Conservation (phyloP, 148 eudicot species). For the Camellia japonica region DNA sequence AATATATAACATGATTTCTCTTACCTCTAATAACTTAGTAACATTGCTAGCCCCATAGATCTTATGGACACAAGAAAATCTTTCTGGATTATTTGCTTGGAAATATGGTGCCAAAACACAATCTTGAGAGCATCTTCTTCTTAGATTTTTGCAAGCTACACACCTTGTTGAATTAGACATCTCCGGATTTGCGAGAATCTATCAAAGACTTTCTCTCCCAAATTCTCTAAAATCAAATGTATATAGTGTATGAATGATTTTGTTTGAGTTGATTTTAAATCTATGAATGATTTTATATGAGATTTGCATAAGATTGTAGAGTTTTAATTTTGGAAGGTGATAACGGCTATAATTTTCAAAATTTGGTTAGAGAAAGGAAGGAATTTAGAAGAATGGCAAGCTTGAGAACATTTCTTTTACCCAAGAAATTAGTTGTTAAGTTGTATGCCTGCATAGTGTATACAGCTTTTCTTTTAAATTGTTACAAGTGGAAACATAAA, state of each 20-base stretch:
- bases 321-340: conserved; percentile 14
- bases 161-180: conserved; percentile 45
- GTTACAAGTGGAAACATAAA: too few species aligned
- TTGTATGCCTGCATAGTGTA: too few species aligned
- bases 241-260: conserved; percentile 1
- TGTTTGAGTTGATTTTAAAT: neutral
- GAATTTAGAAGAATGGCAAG: neutral
- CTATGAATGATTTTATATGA: conserved; percentile 5
- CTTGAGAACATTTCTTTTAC: neutral
- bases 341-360: conserved; percentile 17
- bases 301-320: neutral
- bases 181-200: conserved; percentile 12
- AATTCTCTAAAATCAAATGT: neutral
- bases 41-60: conserved; percentile 51
- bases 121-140: conserved; percentile 48
- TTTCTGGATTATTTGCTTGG: conserved; percentile 32
- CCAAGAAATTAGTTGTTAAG: neutral
- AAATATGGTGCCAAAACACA: conserved; percentile 42
- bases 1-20: neutral
- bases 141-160: conserved; percentile 47
- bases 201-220: conserved; percentile 6
- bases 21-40: conserved; percentile 44
- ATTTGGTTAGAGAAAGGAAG: neutral
- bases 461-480: too few species aligned
- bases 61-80: conserved; percentile 44